Percentiles rank a stretch among this genome's conserved stretches.
Conservation (phyloP, 1,284 basidiomycete genomes). For the Boletus sp. region DNA sequence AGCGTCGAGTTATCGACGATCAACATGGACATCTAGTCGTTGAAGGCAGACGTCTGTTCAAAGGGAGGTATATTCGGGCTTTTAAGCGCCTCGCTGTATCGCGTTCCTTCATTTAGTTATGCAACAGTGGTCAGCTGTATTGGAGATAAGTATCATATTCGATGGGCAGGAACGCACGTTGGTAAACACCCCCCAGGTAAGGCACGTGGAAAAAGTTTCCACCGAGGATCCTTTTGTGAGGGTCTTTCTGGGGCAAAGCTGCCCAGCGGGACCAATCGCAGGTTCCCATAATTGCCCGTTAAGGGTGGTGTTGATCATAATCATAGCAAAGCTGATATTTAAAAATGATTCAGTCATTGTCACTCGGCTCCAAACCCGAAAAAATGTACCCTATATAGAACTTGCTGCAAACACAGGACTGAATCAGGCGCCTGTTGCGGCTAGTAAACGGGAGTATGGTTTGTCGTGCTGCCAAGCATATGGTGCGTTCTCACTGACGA, state of each 20-base stretch:
- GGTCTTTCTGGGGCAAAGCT: constrained; percentile 49
- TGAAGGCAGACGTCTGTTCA: constrained; percentile 18
- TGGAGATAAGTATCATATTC: background rate
- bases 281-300: constrained; percentile 60
- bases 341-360: background rate
- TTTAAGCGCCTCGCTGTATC: constrained; percentile 6
- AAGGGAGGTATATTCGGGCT: constrained; percentile 15
- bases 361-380: background rate
- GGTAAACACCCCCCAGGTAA: constrained; percentile 39
- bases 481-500: constrained; percentile 50
- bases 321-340: too few relatives aligned
- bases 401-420: constrained; percentile 33
- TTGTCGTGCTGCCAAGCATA: constrained; percentile 50
- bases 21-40: constrained; percentile 15
- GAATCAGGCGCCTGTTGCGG: constrained; percentile 40
- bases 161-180: constrained; percentile 10
- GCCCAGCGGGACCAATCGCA: constrained; percentile 46
- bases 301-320: constrained; percentile 43
- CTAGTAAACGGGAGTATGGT: constrained; percentile 47
- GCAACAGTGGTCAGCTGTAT: background rate
- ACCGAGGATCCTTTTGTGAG: constrained; percentile 42
- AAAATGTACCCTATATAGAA: constrained; percentile 19
- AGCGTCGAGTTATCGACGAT: constrained; percentile 20
- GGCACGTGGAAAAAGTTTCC: constrained; percentile 55
- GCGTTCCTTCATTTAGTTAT: constrained; percentile 21